Evolutionary conservation across 352 stramenopile genomes (phyloP), one percentile per base, ranked within the genome.

Genomic region (Globisporangium nunn): DNA sequence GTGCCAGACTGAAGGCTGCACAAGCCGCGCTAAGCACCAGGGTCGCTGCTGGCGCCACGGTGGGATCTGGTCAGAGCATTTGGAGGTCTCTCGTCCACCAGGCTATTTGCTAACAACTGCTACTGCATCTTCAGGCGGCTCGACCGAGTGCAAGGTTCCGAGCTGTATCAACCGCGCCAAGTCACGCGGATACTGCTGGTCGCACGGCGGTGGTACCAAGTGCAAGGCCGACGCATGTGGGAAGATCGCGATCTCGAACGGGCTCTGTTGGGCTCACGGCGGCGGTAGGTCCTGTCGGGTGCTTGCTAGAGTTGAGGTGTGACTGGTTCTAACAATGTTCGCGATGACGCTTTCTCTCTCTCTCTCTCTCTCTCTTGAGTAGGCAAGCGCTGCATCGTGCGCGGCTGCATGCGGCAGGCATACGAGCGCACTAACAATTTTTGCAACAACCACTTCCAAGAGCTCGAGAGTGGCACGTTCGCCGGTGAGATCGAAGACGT

Each of bases 141-240:
- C 81, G 8, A 87, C 67, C 1, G 71, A 80, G 52, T 93, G 84
- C 68, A 92, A 86, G 56, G 64, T 88, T 35, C 59, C 65, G 4
- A 71, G 67, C 23, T 95, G 85, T 56, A 70, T 78, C 39, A 93
- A 93, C 52, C 81, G 83, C n/a, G 83, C 82, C 63, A 92, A 93
- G 64, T 90, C 82, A 33, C 68, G 80, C n/a, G 85, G 85, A 15
- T 86, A 87, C 48, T 95, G 85, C 62, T 93, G 83, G 85, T 91
- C 79, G 0, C 85, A 95, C 60, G 85, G 85, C 44, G 85, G 85
- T 1, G 85, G 85, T n/a, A 88, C 78, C 54, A 88, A 89, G 56
- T 95, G 85, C 68, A 87, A 85, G 56, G 58, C 60, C 2, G 60
- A 69, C n/a, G 62, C 65, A 23, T 95, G 85, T 56, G 72, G 78